phyloP scores from a whole-genome alignment of 306 rosid genomes.

The Hylodesmum podocarpum region DNA sequence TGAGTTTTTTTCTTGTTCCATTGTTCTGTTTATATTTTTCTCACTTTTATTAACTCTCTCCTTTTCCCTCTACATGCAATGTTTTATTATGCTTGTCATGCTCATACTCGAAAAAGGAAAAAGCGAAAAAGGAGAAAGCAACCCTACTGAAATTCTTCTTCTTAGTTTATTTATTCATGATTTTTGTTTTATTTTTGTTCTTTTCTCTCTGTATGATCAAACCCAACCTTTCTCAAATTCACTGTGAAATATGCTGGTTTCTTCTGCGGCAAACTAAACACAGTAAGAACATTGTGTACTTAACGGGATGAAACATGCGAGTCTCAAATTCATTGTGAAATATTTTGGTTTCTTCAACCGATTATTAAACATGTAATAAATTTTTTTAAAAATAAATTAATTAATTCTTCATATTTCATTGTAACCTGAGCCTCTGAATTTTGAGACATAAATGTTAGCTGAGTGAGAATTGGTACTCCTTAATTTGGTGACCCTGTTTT shows the following conservation, averaged over 20 bases:
- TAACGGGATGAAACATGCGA: neutral
- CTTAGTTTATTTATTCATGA: neutral
- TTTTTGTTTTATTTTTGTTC: neutral
- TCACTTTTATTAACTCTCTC: neutral
- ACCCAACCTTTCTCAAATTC: no score
- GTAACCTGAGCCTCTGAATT: slow-evolving; percentile 5
- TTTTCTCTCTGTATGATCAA: no score
- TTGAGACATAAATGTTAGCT: neutral
- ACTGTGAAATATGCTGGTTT: no score
- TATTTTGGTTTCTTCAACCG: neutral
- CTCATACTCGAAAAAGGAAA: slow-evolving; percentile 4
- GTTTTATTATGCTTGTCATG: neutral
- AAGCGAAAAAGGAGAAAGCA: neutral
- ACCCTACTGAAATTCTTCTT: neutral
- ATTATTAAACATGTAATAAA: neutral
- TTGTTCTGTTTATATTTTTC: neutral
- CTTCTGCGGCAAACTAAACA: no score
- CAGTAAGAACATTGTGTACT: no score
- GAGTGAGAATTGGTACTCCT: neutral
- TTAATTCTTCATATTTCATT: neutral
- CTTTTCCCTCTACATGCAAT: neutral
- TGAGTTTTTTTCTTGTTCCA: slow-evolving; percentile 22
- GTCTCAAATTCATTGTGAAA: neutral
- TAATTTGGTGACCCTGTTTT: neutral
- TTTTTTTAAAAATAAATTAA: neutral